Evolutionary conservation across 352 stramenopile species (phyloP).

Genomic region (Phytophthora megakarya): DNA sequence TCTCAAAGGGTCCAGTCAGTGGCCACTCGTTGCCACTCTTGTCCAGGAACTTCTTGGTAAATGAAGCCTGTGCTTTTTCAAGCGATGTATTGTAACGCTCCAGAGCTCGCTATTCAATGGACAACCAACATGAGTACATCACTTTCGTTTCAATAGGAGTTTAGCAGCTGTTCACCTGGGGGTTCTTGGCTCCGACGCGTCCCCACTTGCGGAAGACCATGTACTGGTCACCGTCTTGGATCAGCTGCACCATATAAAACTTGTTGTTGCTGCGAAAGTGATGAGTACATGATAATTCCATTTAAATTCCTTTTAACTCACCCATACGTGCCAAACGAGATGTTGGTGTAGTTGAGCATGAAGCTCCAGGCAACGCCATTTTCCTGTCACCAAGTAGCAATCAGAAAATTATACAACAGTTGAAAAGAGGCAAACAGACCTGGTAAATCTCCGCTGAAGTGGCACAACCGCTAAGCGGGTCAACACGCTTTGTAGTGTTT

Average conservation of each 20-base stretch:
- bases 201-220: constrained; percentile 76
- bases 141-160: neutral
- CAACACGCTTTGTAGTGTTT: constrained; percentile 24
- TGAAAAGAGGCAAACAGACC: constrained; percentile 16
- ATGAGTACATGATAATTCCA: neutral
- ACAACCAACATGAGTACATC: neutral
- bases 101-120: constrained; percentile 31
- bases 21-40: constrained; percentile 77
- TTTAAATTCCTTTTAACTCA: constrained; percentile 10
- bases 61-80: constrained; percentile 56
- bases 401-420: no score
- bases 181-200: constrained; percentile 67
- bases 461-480: constrained; percentile 39
- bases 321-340: constrained; percentile 56
- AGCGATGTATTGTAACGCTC: constrained; percentile 48
- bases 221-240: constrained; percentile 48
- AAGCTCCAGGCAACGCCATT: constrained; percentile 43
- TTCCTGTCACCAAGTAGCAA: no score
- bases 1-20: constrained; percentile 46
- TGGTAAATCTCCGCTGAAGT: constrained; percentile 34
- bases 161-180: constrained; percentile 38
- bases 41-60: constrained; percentile 65
- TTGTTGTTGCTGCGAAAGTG: constrained; percentile 68
- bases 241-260: constrained; percentile 77
- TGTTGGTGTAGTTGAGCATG: constrained; percentile 60